phyloP scores from a whole-genome alignment of 2,329 filamentous ascomycete genomes.

The Ophiostoma perfectum region DNA sequence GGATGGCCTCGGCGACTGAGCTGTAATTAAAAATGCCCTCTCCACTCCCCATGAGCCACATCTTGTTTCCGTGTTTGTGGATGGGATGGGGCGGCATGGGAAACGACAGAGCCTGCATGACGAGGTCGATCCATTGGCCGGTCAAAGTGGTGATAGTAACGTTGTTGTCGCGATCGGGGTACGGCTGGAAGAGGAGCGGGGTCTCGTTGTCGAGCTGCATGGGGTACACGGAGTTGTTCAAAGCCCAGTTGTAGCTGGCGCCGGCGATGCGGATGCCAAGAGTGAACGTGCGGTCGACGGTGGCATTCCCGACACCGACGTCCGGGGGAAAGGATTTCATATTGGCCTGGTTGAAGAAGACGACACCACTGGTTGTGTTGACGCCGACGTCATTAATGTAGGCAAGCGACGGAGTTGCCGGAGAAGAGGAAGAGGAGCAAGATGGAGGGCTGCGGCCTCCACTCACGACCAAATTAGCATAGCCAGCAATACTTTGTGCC shows the following conservation, averaged over 20 bases:
- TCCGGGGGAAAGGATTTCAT: conserved; percentile 46
- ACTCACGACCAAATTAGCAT: conserved; percentile 44
- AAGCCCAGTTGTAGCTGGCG: conserved; percentile 48
- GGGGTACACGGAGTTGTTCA: conserved; percentile 44
- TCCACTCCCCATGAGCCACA: conserved; percentile 51
- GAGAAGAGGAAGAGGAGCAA: neutral
- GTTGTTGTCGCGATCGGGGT: conserved; percentile 36
- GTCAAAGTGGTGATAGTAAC: conserved; percentile 45
- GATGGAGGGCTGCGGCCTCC: neutral
- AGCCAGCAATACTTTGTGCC: conserved; percentile 51
- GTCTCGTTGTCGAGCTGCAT: conserved; percentile 33
- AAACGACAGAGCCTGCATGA: conserved; percentile 41
- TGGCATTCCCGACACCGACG: conserved; percentile 34
- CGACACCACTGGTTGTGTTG: conserved; percentile 38
- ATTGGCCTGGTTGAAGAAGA: conserved; percentile 40
- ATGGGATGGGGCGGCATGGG: conserved; percentile 54
- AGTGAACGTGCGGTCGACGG: conserved; percentile 43
- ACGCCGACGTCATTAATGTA: conserved; percentile 45
- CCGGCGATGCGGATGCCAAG: conserved; percentile 39
- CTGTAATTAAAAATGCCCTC: conserved; percentile 47
- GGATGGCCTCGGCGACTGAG: conserved; percentile 48
- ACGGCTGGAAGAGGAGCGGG: conserved; percentile 45
- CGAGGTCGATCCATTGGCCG: conserved; percentile 51
- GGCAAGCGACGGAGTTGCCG: neutral
- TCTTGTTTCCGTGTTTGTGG: conserved; percentile 60